These are phyloP conservation scores for Trametes elegans DNA, from an alignment of 768 basidiomycete genomes.

Conservation along the genomic window DNA sequence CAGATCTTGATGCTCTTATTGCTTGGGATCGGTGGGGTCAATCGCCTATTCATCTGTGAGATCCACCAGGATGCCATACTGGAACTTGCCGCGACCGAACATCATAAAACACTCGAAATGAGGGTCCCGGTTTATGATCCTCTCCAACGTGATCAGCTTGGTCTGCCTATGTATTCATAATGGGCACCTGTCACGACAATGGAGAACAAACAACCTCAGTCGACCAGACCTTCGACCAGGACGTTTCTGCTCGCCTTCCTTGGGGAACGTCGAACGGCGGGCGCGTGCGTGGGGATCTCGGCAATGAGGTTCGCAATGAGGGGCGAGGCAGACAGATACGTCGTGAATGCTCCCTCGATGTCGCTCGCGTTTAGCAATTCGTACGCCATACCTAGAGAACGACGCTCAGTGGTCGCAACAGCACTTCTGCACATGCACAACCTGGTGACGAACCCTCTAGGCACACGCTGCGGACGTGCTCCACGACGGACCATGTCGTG, in stretches of 20 bases:
- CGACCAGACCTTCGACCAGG: too few relatives aligned
- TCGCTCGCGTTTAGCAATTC: slow-evolving; percentile 57
- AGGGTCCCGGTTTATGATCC: slow-evolving; percentile 36
- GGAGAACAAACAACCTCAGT: slow-evolving; percentile 27
- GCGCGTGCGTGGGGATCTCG: too few relatives aligned
- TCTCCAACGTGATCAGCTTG: slow-evolving; percentile 38
- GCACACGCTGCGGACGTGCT: slow-evolving; percentile 74
- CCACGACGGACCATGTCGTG: slow-evolving; percentile 67
- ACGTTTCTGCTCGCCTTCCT: too few relatives aligned
- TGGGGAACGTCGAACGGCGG: too few relatives aligned
- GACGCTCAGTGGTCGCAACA: not conserved
- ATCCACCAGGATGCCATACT: slow-evolving; percentile 40
- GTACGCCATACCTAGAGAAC: slow-evolving; percentile 70
- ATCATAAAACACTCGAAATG: slow-evolving; percentile 35
- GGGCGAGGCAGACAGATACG: slow-evolving; percentile 55
- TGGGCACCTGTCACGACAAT: not conserved
- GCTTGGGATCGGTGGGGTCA: slow-evolving; percentile 30
- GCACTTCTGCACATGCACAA: not conserved
- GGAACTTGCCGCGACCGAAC: slow-evolving; percentile 41
- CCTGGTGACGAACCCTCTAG: slow-evolving; percentile 57
- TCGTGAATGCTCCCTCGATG: slow-evolving; percentile 48
- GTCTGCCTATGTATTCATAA: slow-evolving; percentile 26
- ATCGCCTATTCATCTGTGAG: slow-evolving; percentile 30
- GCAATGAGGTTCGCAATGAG: slow-evolving; percentile 50
- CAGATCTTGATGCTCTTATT: slow-evolving; percentile 35